phyloP scores from a whole-genome alignment of 2,329 filamentous ascomycete genomes.

The Ceratocystis papillata region DNA sequence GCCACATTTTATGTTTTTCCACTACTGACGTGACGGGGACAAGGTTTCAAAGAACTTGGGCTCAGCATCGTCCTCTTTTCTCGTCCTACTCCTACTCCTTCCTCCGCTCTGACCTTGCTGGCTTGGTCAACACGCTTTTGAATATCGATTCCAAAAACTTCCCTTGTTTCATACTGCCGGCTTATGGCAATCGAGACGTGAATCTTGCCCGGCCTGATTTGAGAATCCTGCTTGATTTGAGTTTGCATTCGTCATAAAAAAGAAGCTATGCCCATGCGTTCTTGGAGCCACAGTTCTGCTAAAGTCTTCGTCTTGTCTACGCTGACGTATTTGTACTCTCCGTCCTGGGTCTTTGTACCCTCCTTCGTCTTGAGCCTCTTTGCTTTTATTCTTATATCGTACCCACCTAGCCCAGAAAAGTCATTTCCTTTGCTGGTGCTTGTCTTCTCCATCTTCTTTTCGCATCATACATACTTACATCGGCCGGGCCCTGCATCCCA shows the following conservation, averaged over 20 bases:
- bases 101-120: neutral
- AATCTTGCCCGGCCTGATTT: neutral
- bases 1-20: neutral
- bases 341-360: no score
- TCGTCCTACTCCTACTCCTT: neutral
- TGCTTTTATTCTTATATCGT: neutral
- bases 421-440: no score
- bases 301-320: neutral
- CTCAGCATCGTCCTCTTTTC: neutral
- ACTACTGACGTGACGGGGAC: neutral
- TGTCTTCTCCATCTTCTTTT: no score
- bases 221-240: slow-evolving; percentile 10
- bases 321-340: neutral
- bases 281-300: no score
- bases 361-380: neutral
- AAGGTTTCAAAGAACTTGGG: neutral
- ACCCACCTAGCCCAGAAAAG: neutral
- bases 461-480: no score
- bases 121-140: neutral
- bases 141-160: neutral
- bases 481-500: no score
- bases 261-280: neutral
- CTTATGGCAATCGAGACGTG: neutral
- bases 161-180: slow-evolving; percentile 7
- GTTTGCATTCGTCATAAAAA: slow-evolving; percentile 7